Base-by-base conservation (phyloP, 257 asterid species). In the Forsythia viridissima region DNA sequence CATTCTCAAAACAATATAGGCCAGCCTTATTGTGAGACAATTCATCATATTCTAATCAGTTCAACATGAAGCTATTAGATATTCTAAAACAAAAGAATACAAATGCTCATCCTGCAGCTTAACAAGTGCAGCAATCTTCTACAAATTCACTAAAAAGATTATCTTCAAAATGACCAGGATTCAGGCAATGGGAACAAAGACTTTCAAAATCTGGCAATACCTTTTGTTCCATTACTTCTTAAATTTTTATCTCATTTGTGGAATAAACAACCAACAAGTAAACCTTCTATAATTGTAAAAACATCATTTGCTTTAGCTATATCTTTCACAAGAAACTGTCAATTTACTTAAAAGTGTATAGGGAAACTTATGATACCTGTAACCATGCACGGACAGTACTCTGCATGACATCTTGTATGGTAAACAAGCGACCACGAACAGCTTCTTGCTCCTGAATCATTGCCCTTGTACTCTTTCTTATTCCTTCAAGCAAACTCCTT, bases 381-480 rank as follows among this genome's bases (percentile, higher is more conserved):
- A 83, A 46, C 83, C 86, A 81, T 71, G 89, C 86, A 18, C 87
- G 91, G n/a, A 85, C 86, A n/a, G 83, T 83, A 44, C 83, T 85
- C 82, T 87, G 91, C 87, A 85, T 87, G 41, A 67, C 89, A 24
- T 87, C 87, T 80, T 87, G 91, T 78, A 87, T 81, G 24, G 87
- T 83, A 34, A 87, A 83, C 76, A 87, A 83, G 37, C 87, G 87
- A 5, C 73, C 91, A 20, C 89, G 91, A 39, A 83, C 87, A 30
- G 87, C 91, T 81, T 87, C 91, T 85, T 87, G 91, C 85, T 87
- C 91, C 38, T 87, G 76, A 36, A 87, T 83, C 91, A 87, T 85
- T 72, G 80, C 41, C 78, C 89, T 77, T 6, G 91, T 87, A 81
- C 89, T 85, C 79, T 79, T 85, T 77, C 52, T 78, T 61, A 85